Base-by-base conservation (phyloP, 805 yeast genomes). In the Dipodascus geniculatus region DNA sequence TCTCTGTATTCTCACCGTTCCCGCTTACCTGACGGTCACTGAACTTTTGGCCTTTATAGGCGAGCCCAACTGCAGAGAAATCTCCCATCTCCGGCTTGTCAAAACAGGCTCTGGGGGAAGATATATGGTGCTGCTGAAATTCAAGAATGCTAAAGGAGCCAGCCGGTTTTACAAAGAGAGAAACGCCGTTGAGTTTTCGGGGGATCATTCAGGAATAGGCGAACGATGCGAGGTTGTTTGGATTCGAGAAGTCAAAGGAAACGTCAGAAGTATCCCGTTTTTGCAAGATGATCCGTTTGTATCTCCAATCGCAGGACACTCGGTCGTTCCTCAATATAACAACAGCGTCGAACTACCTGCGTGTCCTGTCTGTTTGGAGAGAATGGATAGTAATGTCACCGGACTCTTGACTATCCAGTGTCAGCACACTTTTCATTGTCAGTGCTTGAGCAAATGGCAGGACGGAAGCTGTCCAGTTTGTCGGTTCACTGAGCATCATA, bases 381-480 rank as follows among this genome's bases (percentile, higher is more conserved):
- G 95, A 56, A 82, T 89, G 83, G 97, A 89, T 63, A 74, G 89
- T 1, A 79, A 78, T 22, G 72, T 85, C 2, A 81, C 95, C 0
- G 97, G 97, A 0, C 71, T 89, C 9, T 69, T 88, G 3, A 90
- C 96, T 0, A 89, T 87, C 33, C 89, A 93, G 1, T 90, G 96
- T 58, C 96, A 87, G 64, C 97, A 89, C 65, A 87, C 96, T 0
- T 89, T 87, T 67, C 96, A 89, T 66, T 89, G 96, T 60, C 85
- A 79, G 60, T 90, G 96, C 64, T 72, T 89, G 51, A 81, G 87
- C 49, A 85, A 83, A 66, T 89, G 96, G 96, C 79, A 79, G 54
- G 96, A 88, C 64, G 93, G 87, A 56, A 79, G 86, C 23, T 89
- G 97, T 64, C 96, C 96, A 0, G 90, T 89, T 1, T 89, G 96